Evolutionary conservation across 2,329 filamentous ascomycete species (phyloP), one percentile per base, ranked within the genome.

Genomic region (Trichoderma gracile): DNA sequence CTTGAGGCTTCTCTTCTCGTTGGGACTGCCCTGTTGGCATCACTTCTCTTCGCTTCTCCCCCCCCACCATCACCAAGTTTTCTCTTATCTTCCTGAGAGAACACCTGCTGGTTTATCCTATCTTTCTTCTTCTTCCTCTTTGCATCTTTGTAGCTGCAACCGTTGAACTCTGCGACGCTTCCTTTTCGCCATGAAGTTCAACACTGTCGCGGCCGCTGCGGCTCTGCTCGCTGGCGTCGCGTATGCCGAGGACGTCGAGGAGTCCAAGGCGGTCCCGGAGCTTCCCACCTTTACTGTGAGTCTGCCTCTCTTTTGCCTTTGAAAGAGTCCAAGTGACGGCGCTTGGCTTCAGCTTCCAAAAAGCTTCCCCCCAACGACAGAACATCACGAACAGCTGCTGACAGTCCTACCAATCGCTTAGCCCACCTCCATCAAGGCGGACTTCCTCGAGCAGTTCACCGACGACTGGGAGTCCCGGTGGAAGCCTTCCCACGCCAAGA

Each of bases 361-460:
- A 10, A 10, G 4, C 12, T 19, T 33, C 42, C n/a, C 50, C 30
- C 52, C 3, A 2, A 21, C 9, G 19, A 25, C 27, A 7, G 8
- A 38, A 53, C 45, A 40, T 45, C 12, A 42, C 27, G 9, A 45
- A 5, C 43, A 38, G 17, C 17, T 62, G 40, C 68, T 71, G 63
- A 68, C 73, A 72, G 64, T 74, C 67, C 5, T 25, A 12, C 54
- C 33, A 38, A 45, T 46, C 58, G 38, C 17, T 74, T 74, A 99
- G 94, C 93, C 95, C 66, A 92, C 93, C 70, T 85, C 82, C 68
- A 78, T 98, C 74, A 95, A 97, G 82, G 95, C 89, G 71, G 92
- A 93, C 67, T 99, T 99, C 86, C 82, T 98, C 69, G 95, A 99
- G 84, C 95, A 99, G 80, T 99, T 99, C 84, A 96, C 92, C 80